Percentiles rank a stretch among this genome's conserved stretches.
These are phyloP conservation scores for Ochetophila trinervis DNA, from an alignment of 306 rosid genomes.

Conservation along the genomic window DNA sequence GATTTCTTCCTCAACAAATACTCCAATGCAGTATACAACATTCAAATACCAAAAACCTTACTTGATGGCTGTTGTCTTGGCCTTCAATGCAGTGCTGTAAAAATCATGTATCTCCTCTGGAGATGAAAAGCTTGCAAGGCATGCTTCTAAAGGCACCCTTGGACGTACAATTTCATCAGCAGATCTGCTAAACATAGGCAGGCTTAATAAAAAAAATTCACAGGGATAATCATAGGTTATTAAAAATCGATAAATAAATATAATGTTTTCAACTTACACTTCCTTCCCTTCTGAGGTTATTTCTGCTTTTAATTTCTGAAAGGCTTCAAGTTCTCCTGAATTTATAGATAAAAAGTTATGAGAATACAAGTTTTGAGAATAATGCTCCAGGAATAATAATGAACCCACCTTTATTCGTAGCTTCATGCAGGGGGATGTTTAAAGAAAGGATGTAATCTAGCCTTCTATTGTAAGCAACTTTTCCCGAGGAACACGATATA, in stretches of 20 bases:
- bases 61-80: slow-evolving; percentile 88
- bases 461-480: slow-evolving; percentile 87
- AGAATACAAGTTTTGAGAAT: slow-evolving; percentile 11
- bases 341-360: slow-evolving; percentile 33
- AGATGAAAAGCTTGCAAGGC: slow-evolving; percentile 79
- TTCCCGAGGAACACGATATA: slow-evolving; percentile 89
- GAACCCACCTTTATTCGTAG: slow-evolving; percentile 71
- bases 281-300: slow-evolving; percentile 79
- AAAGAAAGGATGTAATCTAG: slow-evolving; percentile 84
- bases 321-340: slow-evolving; percentile 78
- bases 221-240: slow-evolving; percentile 4
- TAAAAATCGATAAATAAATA: slow-evolving; percentile 11
- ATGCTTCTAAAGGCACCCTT: slow-evolving; percentile 90
- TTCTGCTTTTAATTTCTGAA: slow-evolving; percentile 68
- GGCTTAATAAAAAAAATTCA: slow-evolving; percentile 28
- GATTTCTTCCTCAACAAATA: not conserved
- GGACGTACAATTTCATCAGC: slow-evolving; percentile 84
- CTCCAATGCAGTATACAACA: not conserved
- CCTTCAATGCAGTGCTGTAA: slow-evolving; percentile 82
- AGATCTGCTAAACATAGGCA: slow-evolving; percentile 47
- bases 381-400: slow-evolving; percentile 16
- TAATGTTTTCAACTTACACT: slow-evolving; percentile 57
- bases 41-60: slow-evolving; percentile 39
- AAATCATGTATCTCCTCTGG: slow-evolving; percentile 94
- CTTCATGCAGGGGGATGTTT: slow-evolving; percentile 81